Percentiles rank a stretch among this genome's conserved stretches.
phyloP scores from a whole-genome alignment of 129 eudicot species.

The Helianthus tuberosus region DNA sequence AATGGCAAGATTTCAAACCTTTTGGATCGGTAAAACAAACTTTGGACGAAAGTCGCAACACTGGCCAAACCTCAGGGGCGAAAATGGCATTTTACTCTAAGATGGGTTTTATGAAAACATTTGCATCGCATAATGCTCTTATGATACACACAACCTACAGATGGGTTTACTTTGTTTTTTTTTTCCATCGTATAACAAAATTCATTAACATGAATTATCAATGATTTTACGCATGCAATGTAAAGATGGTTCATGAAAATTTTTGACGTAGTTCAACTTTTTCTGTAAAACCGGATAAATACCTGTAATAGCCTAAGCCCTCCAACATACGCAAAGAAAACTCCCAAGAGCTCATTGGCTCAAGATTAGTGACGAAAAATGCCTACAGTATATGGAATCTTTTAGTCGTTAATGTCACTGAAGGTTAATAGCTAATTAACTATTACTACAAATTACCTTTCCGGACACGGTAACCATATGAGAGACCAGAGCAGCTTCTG shows the following conservation, averaged over 20 bases:
- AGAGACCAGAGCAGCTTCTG: slow-evolving; percentile 73
- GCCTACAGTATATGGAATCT: slow-evolving; percentile 47
- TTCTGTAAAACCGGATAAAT: slow-evolving; percentile 6
- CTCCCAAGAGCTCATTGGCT: slow-evolving; percentile 72
- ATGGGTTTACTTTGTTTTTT: slow-evolving; percentile 3
- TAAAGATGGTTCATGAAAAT: slow-evolving; percentile 9
- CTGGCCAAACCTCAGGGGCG: too few relatives aligned
- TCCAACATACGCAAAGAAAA: slow-evolving; percentile 62
- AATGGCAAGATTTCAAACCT: too few relatives aligned
- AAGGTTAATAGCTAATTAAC: not conserved
- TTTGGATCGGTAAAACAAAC: too few relatives aligned
- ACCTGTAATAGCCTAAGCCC: slow-evolving; percentile 86
- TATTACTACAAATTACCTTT: slow-evolving; percentile 55
- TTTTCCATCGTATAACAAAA: not conserved
- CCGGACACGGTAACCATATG: slow-evolving; percentile 65
- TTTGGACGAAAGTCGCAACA: too few relatives aligned
- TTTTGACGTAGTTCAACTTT: slow-evolving; percentile 9
- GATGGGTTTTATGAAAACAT: not conserved
- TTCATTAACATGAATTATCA: not conserved
- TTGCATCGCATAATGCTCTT: slow-evolving; percentile 16
- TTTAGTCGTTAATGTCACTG: not conserved
- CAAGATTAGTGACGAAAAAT: slow-evolving; percentile 76
- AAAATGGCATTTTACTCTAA: not conserved
- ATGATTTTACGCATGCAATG: not conserved
- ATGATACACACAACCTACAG: not conserved